Conservation (phyloP, 116 monocot species). For the Trichopus zeylanicus region DNA sequence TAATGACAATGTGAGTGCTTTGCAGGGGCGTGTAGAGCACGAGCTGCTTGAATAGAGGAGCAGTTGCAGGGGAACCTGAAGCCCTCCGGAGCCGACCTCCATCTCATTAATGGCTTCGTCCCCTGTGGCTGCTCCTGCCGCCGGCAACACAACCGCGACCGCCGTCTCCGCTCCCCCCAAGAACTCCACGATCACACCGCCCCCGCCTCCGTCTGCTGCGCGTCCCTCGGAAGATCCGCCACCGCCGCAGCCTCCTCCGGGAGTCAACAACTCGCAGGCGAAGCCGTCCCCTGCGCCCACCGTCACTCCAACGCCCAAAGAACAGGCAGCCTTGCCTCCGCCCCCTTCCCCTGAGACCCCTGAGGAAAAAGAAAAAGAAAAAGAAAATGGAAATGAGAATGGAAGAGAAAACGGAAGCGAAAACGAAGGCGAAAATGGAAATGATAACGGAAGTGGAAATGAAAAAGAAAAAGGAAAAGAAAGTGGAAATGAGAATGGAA, state of each 20-base stretch:
- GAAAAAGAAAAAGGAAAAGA: too few species aligned
- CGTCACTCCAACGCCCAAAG: background rate
- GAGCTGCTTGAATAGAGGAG: background rate
- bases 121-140: conserved; percentile 23
- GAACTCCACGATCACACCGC: background rate
- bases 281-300: background rate
- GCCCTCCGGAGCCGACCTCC: background rate
- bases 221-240: conserved; percentile 1
- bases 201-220: conserved; percentile 3
- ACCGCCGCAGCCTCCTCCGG: conserved; percentile 6
- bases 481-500: too few species aligned
- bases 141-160: background rate
- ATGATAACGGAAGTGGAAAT: background rate
- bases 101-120: conserved; percentile 24
- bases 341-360: background rate
- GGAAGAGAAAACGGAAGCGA: too few species aligned
- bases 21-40: background rate
- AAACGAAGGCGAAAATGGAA: too few species aligned
- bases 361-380: too few species aligned
- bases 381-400: too few species aligned
- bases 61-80: conserved; percentile 2
- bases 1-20: too few species aligned
- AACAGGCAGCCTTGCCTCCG: background rate
- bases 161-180: conserved; percentile 2
- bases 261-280: conserved; percentile 5